Evolutionary conservation across 352 stramenopile genomes (phyloP), one percentile per base, ranked within the genome.

Genomic region (Globisporangium heterothallicum): DNA sequence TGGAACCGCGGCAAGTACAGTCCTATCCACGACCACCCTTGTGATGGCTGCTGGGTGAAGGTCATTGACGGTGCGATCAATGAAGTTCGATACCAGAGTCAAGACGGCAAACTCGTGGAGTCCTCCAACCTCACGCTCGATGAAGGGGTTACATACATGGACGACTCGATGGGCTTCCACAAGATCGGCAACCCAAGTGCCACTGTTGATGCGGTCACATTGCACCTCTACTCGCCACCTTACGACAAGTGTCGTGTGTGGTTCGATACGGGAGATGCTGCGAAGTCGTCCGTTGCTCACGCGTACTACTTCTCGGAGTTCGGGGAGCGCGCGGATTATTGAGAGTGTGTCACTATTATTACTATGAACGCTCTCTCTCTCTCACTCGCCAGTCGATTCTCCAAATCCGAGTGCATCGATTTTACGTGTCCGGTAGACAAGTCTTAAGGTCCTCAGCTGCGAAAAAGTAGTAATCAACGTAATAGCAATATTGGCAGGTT

Each of bases 1-100:
- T 98, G 92, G 92, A 97, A 94, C 70, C 71, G 80, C 18, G 73
- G 65, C 44, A 75, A 76, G 68, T 78, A 75, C 64, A 71, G 74
- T 25, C 84, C 80, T 16, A 92, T 96, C 65, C 86, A 96, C 67
- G 84, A 96, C 68, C 86, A 96, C 59, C 85, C 78, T 35, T 88
- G 82, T 53, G 84, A 94, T 53, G 86, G 84, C 24, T 96, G 86
- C 61, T 93, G 79, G 80, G 64, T 94, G 38, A 70, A 81, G 16
- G 75, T 92, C 8, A 70, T 88, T 24, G 41, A 88, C 49, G 86
- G 86, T 12, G 58, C 55, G 5, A 59, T 94, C 22, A 67, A 72
- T 53, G 86, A 96, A 65, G 78, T 77, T 21, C 78, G 78, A 9
- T 96, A 92, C 64, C 48, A 63, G 25, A 44, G 56, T 40, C 32